phyloP scores from a whole-genome alignment of 1,284 basidiomycete species.

The Hypsizygus ulmarius region DNA sequence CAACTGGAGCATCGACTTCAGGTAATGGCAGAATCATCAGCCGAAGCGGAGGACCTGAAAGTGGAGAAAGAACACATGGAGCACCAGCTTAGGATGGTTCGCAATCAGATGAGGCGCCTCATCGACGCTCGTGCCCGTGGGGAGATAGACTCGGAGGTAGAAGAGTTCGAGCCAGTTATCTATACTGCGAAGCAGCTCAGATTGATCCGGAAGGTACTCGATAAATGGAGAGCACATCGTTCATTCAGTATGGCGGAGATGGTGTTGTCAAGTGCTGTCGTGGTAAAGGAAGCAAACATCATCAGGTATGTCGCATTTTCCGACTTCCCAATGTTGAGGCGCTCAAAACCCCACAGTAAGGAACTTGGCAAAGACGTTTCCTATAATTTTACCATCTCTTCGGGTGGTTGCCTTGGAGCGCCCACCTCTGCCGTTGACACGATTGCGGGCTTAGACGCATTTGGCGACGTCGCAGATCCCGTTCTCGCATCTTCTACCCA shows the following conservation, averaged over 20 bases:
- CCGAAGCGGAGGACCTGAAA: conserved; percentile 80
- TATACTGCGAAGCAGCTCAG: conserved; percentile 80
- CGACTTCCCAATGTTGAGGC: conserved; percentile 7
- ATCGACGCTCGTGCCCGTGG: conserved; percentile 78
- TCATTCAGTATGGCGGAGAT: conserved; percentile 92
- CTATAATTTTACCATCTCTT: conserved; percentile 90
- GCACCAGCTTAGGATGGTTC: conserved; percentile 78
- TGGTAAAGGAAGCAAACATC: conserved; percentile 93
- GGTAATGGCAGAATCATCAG: conserved; percentile 65
- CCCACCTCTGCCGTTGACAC: conserved; percentile 84
- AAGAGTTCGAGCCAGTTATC: conserved; percentile 72
- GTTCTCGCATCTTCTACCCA: conserved; percentile 68
- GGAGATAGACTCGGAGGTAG: conserved; percentile 59
- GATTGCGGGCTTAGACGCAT: conserved; percentile 85
- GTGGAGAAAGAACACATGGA: conserved; percentile 92
- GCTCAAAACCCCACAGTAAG: conserved; percentile 49
- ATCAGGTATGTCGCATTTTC: conserved; percentile 62
- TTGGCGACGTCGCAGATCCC: conserved; percentile 89
- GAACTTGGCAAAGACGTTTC: conserved; percentile 83
- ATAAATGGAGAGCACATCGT: conserved; percentile 81
- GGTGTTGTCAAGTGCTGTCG: conserved; percentile 81
- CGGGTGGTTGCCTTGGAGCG: conserved; percentile 77
- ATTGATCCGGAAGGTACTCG: conserved; percentile 76
- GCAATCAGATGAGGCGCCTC: conserved; percentile 79
- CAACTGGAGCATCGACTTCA: conserved; percentile 72